These are phyloP conservation scores for Bidens hawaiensis DNA, from an alignment of 140 eudicot genomes.

Conservation along the genomic window DNA sequence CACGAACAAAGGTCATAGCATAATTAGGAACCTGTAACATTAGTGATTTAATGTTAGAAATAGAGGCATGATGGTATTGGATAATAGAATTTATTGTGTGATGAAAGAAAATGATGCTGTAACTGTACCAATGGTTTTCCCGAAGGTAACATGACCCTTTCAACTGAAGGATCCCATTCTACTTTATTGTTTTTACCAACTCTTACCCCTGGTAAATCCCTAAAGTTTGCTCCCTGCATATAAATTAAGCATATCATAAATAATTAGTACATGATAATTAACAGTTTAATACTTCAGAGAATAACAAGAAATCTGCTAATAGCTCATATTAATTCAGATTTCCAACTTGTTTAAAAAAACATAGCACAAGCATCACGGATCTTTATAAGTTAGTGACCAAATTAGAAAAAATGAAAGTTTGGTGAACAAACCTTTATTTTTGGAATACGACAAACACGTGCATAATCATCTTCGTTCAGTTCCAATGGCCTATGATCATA, in stretches of 20 bases:
- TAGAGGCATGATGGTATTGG: background rate
- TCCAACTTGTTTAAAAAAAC: background rate
- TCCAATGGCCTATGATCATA: conserved; percentile 50
- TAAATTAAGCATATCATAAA: background rate
- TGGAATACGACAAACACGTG: conserved; percentile 44
- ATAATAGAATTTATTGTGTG: background rate
- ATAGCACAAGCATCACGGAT: too few species aligned
- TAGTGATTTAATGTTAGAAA: background rate
- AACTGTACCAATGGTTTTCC: conserved; percentile 50
- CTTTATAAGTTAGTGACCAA: too few species aligned
- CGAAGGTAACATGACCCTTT: conserved; percentile 42
- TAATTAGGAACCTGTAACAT: conserved; percentile 47
- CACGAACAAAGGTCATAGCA: conserved; percentile 36
- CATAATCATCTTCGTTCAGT: conserved; percentile 44
- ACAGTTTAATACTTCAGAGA: background rate
- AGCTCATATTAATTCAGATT: background rate
- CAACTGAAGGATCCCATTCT: conserved; percentile 39
- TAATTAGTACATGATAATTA: background rate
- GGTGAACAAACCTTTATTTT: conserved; percentile 35
- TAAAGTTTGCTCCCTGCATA: conserved; percentile 57
- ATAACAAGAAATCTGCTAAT: background rate
- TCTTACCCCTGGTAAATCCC: conserved; percentile 42
- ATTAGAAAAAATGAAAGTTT: background rate
- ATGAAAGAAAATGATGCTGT: background rate
- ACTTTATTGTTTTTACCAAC: conserved; percentile 40